Base-by-base conservation (phyloP, 2,329 filamentous ascomycete species). In the Fusarium virguliforme region DNA sequence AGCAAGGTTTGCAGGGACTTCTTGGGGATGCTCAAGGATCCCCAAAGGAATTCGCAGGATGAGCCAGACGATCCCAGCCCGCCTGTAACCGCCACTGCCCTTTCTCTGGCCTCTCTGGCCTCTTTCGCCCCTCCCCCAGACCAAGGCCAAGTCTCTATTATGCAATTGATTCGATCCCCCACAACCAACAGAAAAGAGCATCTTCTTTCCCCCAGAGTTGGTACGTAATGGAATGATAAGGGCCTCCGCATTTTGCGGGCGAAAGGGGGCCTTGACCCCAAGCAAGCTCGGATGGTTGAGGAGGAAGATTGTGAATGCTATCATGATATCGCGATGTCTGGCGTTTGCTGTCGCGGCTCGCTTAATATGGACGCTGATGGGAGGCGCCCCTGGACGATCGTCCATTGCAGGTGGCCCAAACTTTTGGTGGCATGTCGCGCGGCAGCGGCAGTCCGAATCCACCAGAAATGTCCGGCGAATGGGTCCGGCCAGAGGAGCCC, bases 81-180 rank as follows among this genome's bases (percentile, higher is more conserved):
- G 64, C 35, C 50, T 40, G 59, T 73, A 73, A 30, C 70, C 71
- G 64, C 58, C 28, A 24, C 41, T 73, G 58, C 28, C 67, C 67
- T 65, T 51, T 26, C 18, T 18, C 18, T 18, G 18, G 18, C 18
- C 18, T 18, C 18, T 30, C 18, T 46, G 28, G 6, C 22, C 62
- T 18, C n/a, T 63, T 51, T 38, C 48, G 60, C 59, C 58, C 71
- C 71, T 74, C 63, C 71, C 71, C 71, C 71, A 63, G 71, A 73
- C 60, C 1, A 67, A 54, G 60, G 65, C 65, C 65, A 73, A 74
- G 68, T 60, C 48, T 24, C 18, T 26, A 30, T 55, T 30, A 57
- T 32, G 62, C 13, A 66, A 65, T 38, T 63, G 50, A 64, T 64
- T 67, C 48, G 59, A 40, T 64, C 53, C 65, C 66, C 71, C 71